phyloP scores from a whole-genome alignment of 179 eudicot species.

The Silene vulgaris region DNA sequence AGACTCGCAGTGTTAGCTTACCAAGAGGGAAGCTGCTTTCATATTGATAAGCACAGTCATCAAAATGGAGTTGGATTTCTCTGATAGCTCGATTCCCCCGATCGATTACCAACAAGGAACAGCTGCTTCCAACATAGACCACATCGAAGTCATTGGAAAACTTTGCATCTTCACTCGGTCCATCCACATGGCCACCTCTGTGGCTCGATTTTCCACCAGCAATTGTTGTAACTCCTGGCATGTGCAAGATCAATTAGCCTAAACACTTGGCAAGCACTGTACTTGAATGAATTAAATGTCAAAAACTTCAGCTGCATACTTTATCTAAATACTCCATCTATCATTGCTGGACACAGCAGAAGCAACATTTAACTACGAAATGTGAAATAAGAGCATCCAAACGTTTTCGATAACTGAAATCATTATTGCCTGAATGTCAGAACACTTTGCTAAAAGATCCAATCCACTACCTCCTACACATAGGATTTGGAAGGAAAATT shows the following conservation, averaged over 20 bases:
- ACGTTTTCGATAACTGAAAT: neutral
- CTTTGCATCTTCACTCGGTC: constrained; percentile 97
- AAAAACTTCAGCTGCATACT: neutral
- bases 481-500: too few species aligned
- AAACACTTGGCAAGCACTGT: neutral
- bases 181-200: constrained; percentile 86
- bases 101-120: constrained; percentile 88
- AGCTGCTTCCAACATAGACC: constrained; percentile 90
- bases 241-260: constrained; percentile 7
- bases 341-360: neutral
- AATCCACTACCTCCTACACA: too few species aligned
- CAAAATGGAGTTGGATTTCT: constrained; percentile 90
- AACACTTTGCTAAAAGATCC: neutral
- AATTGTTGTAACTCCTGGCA: constrained; percentile 80
- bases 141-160: constrained; percentile 95
- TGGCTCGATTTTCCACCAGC: constrained; percentile 88
- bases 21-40: constrained; percentile 86
- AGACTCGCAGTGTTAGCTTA: constrained; percentile 23
- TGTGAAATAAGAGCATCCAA: neutral
- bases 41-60: constrained; percentile 96
- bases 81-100: constrained; percentile 85
- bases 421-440: neutral
- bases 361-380: neutral
- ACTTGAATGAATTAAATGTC: neutral
- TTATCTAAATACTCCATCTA: neutral